Conservation (phyloP, 176 grass and related monocot genomes). For the Rhynchospora pubera region DNA sequence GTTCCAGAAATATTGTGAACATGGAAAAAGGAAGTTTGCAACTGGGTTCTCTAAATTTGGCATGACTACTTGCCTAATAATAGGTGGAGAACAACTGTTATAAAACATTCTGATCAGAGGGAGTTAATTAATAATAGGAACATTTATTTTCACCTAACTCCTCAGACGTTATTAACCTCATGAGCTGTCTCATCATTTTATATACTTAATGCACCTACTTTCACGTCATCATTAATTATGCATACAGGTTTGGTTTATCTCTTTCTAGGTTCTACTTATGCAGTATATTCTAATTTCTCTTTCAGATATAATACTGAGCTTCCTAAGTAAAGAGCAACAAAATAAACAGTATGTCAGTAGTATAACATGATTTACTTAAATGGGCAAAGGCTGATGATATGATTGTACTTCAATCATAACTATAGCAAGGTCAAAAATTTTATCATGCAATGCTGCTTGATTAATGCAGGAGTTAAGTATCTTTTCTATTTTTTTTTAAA, state of each 20-base stretch:
- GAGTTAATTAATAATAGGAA: background rate
- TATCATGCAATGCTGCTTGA: background rate
- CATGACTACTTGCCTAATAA: background rate
- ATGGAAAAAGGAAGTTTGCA: too few species aligned
- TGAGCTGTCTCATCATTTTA: background rate
- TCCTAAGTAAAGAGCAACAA: background rate
- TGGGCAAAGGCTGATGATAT: background rate
- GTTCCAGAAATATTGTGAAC: too few species aligned
- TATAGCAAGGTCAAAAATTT: background rate
- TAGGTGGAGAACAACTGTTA: too few species aligned
- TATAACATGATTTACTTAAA: background rate
- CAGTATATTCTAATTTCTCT: background rate
- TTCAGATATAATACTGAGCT: background rate
- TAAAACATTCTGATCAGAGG: background rate
- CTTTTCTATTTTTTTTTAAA: background rate
- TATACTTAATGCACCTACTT: background rate
- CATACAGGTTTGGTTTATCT: too few species aligned
- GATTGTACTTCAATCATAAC: background rate
- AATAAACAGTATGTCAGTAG: background rate
- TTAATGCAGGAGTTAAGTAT: background rate
- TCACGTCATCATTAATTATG: too few species aligned
- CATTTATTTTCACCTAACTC: background rate
- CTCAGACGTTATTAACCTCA: background rate
- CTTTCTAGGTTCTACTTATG: background rate
- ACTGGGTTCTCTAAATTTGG: background rate